phyloP scores from a whole-genome alignment of 176 grass and related monocot species.

The Oryza meyeriana region DNA sequence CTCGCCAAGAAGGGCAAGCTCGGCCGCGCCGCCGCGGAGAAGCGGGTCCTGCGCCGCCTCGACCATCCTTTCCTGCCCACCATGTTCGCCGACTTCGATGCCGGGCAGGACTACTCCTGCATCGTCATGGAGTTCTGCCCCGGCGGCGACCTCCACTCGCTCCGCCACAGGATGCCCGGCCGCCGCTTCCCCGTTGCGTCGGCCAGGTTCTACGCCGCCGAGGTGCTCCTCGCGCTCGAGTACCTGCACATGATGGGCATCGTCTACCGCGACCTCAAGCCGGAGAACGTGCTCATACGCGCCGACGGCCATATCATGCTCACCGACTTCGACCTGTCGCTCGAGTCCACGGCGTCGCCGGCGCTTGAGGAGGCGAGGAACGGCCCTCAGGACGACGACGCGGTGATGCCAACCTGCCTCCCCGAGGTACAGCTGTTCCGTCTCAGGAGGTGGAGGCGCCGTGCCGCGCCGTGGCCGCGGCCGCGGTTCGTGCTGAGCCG shows the following conservation, averaged over 20 bases:
- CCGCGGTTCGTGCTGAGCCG: constrained; percentile 85
- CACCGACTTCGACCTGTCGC: constrained; percentile 96
- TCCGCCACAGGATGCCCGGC: constrained; percentile 72
- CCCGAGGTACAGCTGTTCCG: constrained; percentile 52
- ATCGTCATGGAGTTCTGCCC: constrained; percentile 97
- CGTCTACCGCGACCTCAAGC: constrained; percentile 99
- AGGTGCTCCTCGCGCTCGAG: constrained; percentile 90
- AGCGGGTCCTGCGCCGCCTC: constrained; percentile 71
- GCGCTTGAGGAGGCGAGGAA: constrained; percentile 43
- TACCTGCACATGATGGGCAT: constrained; percentile 99
- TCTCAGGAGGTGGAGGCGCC: constrained; percentile 35
- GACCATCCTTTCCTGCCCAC: constrained; percentile 93
- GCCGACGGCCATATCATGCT: constrained; percentile 98
- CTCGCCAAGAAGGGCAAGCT: constrained; percentile 87
- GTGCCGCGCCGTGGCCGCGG: background rate
- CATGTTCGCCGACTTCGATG: constrained; percentile 91
- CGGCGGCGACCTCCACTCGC: constrained; percentile 88
- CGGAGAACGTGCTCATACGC: constrained; percentile 93
- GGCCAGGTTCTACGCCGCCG: constrained; percentile 85
- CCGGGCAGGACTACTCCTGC: constrained; percentile 70
- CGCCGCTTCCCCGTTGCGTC: constrained; percentile 70
- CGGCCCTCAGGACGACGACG: background rate
- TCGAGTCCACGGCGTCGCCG: constrained; percentile 80
- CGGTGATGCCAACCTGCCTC: constrained; percentile 45
- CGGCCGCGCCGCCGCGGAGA: constrained; percentile 75